Conservation (phyloP, 2,329 filamentous ascomycete genomes). For the Cercospora zeina region DNA sequence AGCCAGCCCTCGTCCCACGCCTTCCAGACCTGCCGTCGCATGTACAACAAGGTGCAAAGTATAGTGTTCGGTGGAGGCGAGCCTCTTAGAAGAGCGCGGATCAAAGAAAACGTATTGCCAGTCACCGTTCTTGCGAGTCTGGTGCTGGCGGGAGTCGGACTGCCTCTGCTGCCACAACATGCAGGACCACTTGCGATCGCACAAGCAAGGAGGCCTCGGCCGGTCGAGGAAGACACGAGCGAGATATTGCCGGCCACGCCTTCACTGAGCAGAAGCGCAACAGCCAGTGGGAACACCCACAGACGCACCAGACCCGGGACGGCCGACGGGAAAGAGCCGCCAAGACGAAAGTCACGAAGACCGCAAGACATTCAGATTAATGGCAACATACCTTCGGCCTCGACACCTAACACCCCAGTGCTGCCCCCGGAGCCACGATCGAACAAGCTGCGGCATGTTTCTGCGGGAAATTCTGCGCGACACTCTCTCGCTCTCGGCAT, state of each 20-base stretch:
- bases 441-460: slow-evolving; percentile 4
- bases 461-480: slow-evolving; percentile 18
- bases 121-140: slow-evolving; percentile 80
- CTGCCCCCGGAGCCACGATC: slow-evolving; percentile 12
- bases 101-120: slow-evolving; percentile 77
- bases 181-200: slow-evolving; percentile 79
- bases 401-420: slow-evolving; percentile 26
- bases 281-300: slow-evolving; percentile 54
- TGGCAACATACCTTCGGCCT: slow-evolving; percentile 22
- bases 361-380: slow-evolving; percentile 36
- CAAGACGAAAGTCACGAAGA: slow-evolving; percentile 40
- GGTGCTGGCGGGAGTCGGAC: slow-evolving; percentile 72
- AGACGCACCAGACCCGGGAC: slow-evolving; percentile 46
- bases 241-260: slow-evolving; percentile 57
- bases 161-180: slow-evolving; percentile 73
- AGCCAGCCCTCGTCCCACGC: slow-evolving; percentile 71
- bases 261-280: slow-evolving; percentile 68
- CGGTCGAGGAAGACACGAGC: slow-evolving; percentile 60
- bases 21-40: slow-evolving; percentile 78
- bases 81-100: slow-evolving; percentile 67
- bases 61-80: slow-evolving; percentile 80
- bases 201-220: slow-evolving; percentile 74
- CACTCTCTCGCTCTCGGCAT: slow-evolving; percentile 41
- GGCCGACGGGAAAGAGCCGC: slow-evolving; percentile 32
- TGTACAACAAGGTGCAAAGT: slow-evolving; percentile 86